These are phyloP conservation scores for Lasiodiplodia theobromae DNA, from an alignment of 2,329 filamentous ascomycete species.

Conservation along the genomic window DNA sequence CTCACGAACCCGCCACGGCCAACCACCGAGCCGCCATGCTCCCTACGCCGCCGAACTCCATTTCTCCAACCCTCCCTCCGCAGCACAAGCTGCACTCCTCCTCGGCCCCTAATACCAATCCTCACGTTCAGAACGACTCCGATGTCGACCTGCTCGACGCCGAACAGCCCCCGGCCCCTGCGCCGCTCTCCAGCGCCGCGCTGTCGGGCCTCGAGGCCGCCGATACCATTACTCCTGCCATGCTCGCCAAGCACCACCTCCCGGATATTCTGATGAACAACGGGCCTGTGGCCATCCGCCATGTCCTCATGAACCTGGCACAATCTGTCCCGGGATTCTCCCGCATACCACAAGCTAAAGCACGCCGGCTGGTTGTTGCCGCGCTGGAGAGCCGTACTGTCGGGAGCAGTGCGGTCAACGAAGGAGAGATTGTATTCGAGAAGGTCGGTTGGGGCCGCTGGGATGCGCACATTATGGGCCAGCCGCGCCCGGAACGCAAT, in stretches of 20 bases:
- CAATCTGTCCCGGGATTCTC: constrained; percentile 93
- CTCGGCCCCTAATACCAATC: constrained; percentile 54
- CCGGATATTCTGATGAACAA: constrained; percentile 89
- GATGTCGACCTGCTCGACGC: constrained; percentile 85
- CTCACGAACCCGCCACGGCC: constrained; percentile 40
- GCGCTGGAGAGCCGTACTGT: constrained; percentile 77
- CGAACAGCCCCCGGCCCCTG: constrained; percentile 46
- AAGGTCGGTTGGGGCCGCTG: constrained; percentile 98
- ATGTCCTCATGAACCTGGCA: constrained; percentile 93
- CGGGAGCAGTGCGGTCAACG: constrained; percentile 8
- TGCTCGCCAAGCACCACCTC: constrained; percentile 89
- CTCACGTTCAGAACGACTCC: constrained; percentile 67
- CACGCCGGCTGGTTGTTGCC: constrained; percentile 87
- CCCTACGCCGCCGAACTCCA: constrained; percentile 92
- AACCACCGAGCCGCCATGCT: constrained; percentile 57
- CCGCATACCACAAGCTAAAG: constrained; percentile 86
- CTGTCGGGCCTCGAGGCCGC: constrained; percentile 70
- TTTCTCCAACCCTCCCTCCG: constrained; percentile 85
- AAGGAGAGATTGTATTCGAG: constrained; percentile 59
- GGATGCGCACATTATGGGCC: constrained; percentile 80
- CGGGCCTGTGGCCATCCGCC: constrained; percentile 90
- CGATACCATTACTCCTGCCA: constrained; percentile 81
- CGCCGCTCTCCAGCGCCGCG: constrained; percentile 56
- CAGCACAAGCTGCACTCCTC: constrained; percentile 72
- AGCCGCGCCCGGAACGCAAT: constrained; percentile 56